Conservation (phyloP, 495 filamentous ascomycete genomes). For the Trypethelium eluteriae region DNA sequence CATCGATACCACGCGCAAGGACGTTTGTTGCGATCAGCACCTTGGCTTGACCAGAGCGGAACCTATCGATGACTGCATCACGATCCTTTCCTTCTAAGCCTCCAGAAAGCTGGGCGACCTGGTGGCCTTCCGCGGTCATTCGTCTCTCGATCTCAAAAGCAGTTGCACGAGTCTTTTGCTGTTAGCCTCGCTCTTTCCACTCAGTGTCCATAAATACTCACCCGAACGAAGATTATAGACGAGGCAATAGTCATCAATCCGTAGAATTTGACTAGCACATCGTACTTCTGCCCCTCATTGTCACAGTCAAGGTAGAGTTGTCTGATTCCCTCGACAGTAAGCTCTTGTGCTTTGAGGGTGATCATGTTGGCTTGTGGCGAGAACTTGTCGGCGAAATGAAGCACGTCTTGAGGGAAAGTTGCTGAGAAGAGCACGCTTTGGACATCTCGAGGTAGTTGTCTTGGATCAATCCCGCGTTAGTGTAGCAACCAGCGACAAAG, state of each 20-base stretch:
- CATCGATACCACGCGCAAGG: slow-evolving; percentile 92
- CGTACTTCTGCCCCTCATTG: slow-evolving; percentile 73
- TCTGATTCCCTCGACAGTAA: slow-evolving; percentile 93
- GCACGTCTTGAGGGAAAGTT: slow-evolving; percentile 82
- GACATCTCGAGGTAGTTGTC: slow-evolving; percentile 58
- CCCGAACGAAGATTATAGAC: slow-evolving; percentile 95
- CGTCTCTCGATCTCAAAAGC: slow-evolving; percentile 74
- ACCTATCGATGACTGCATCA: slow-evolving; percentile 77
- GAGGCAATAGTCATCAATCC: slow-evolving; percentile 91
- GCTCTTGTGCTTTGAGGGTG: slow-evolving; percentile 77
- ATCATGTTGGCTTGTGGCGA: slow-evolving; percentile 81
- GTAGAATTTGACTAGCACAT: slow-evolving; percentile 81
- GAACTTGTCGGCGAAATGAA: slow-evolving; percentile 68
- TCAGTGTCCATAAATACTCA: slow-evolving; percentile 34
- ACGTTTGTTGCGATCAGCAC: slow-evolving; percentile 99
- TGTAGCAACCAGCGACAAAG: slow-evolving; percentile 1
- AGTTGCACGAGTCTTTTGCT: slow-evolving; percentile 61
- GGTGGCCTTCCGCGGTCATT: slow-evolving; percentile 83
- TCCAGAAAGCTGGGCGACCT: slow-evolving; percentile 79
- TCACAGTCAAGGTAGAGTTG: slow-evolving; percentile 93
- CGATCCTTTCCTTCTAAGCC: slow-evolving; percentile 75
- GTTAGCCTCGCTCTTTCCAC: not conserved
- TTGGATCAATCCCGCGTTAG: slow-evolving; percentile 32
- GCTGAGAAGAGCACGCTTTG: slow-evolving; percentile 94
- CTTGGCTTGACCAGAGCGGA: slow-evolving; percentile 78